Evolutionary conservation across 2,329 filamentous ascomycete species (phyloP).

Genomic region (Stachybotrys echinatus): DNA sequence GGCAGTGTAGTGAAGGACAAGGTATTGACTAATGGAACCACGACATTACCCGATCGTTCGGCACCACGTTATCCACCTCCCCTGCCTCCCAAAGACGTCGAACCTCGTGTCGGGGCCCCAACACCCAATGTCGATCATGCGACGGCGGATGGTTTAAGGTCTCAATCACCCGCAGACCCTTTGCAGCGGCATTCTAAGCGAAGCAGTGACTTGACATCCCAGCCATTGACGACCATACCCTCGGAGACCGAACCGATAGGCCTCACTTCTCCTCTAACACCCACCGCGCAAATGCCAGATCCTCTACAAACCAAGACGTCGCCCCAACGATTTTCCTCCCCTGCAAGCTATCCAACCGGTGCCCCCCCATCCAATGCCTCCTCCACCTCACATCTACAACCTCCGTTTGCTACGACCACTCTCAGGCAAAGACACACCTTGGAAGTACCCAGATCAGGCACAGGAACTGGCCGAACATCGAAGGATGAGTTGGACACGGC

Average conservation of each 20-base stretch:
- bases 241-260: conserved; percentile 1
- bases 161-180: background rate
- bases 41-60: conserved; percentile 22
- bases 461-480: conserved; percentile 54
- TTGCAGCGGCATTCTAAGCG: conserved; percentile 2
- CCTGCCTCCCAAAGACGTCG: conserved; percentile 8
- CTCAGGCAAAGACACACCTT: conserved; percentile 82
- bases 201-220: conserved; percentile 5
- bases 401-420: conserved; percentile 38
- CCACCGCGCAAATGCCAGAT: conserved; percentile 18
- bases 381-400: conserved; percentile 46
- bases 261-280: conserved; percentile 8
- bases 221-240: conserved; percentile 4
- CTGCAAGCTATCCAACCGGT: conserved; percentile 47
- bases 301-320: conserved; percentile 19
- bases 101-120: background rate
- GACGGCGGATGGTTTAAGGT: no score
- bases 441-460: conserved; percentile 69
- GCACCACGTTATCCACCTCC: conserved; percentile 12
- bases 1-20: conserved; percentile 14
- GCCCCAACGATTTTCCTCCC: conserved; percentile 60
- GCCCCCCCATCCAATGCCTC: conserved; percentile 32
- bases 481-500: conserved; percentile 65
- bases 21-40: conserved; percentile 18
- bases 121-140: background rate